A percentile compares a stretch with the other conserved stretches of the same genome.
Conservation (phyloP, 306 rosid species). For the Quercus wislizeni region DNA sequence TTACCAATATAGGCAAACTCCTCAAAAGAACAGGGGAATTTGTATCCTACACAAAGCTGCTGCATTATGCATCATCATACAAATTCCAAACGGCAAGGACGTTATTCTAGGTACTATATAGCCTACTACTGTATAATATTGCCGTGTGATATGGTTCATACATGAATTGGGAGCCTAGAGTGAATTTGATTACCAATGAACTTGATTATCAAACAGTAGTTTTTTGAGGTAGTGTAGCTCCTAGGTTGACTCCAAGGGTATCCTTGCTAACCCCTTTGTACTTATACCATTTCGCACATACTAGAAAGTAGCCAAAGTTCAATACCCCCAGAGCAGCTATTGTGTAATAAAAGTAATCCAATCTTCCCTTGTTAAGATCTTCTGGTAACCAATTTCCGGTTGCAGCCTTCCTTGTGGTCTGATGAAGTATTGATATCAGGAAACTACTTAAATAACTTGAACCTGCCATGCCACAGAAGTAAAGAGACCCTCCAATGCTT, state of each 20-base stretch:
- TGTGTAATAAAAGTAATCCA: constrained; percentile 70
- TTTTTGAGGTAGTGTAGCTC: constrained; percentile 25
- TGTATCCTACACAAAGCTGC: not conserved
- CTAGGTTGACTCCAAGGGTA: constrained; percentile 28
- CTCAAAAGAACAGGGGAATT: not conserved
- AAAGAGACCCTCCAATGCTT: constrained; percentile 72
- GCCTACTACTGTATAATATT: not conserved
- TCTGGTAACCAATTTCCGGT: constrained; percentile 75
- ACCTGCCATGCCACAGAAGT: constrained; percentile 61
- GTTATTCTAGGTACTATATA: not conserved
- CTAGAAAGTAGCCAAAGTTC: constrained; percentile 58
- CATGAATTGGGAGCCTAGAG: not conserved
- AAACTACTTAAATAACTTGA: constrained; percentile 63
- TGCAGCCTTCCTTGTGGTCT: constrained; percentile 29
- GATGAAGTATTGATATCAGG: constrained; percentile 53
- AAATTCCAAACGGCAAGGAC: not conserved
- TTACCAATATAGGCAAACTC: not conserved
- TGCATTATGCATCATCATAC: not conserved
- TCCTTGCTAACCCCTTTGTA: constrained; percentile 41
- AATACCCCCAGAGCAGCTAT: constrained; percentile 44
- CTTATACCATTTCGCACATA: constrained; percentile 60
- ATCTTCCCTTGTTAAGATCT: constrained; percentile 83
- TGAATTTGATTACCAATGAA: not conserved
- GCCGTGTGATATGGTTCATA: no score
- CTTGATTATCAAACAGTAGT: constrained; percentile 22